These are phyloP conservation scores for Curvularia eragrostidis DNA, from an alignment of 2,329 filamentous ascomycete species.

Conservation along the genomic window DNA sequence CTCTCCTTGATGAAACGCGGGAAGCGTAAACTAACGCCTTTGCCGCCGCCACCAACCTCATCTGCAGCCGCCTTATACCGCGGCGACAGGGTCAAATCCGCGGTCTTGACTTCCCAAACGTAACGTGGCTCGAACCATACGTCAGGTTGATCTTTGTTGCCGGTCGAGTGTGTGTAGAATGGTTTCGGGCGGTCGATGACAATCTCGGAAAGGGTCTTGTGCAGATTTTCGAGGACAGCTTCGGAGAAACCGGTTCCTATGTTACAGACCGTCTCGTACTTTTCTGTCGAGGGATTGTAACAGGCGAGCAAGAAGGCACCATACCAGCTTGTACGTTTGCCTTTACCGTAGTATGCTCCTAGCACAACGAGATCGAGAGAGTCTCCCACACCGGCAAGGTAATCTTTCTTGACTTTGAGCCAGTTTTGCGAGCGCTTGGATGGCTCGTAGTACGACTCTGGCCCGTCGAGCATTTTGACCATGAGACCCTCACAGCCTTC, in stretches of 20 bases:
- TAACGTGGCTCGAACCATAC: constrained; percentile 96
- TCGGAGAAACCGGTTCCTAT: constrained; percentile 98
- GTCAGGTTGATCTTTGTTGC: constrained; percentile 92
- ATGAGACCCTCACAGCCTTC: constrained; percentile 96
- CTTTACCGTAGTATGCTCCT: constrained; percentile 91
- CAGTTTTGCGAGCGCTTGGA: constrained; percentile 96
- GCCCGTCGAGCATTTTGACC: constrained; percentile 98
- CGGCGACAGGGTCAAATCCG: constrained; percentile 90
- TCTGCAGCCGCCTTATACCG: constrained; percentile 89
- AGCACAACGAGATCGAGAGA: constrained; percentile 95
- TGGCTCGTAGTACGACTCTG: constrained; percentile 92
- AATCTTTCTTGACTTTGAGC: constrained; percentile 99
- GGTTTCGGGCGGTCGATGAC: constrained; percentile 92
- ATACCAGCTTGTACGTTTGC: constrained; percentile 94
- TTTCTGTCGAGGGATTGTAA: constrained; percentile 80
- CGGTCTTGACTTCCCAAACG: constrained; percentile 98
- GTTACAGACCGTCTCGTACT: constrained; percentile 96
- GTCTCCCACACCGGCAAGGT: constrained; percentile 90
- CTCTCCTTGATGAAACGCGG: constrained; percentile 89
- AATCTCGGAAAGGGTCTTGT: constrained; percentile 75
- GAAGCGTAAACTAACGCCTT: constrained; percentile 88
- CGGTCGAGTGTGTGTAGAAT: constrained; percentile 86
- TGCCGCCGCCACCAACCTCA: constrained; percentile 73
- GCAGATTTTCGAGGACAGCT: constrained; percentile 85
- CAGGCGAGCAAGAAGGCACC: constrained; percentile 95